A percentile compares a stretch with the other conserved stretches of the same genome.
phyloP scores from a whole-genome alignment of 2,329 filamentous ascomycete genomes.

The Nakataea oryzae region DNA sequence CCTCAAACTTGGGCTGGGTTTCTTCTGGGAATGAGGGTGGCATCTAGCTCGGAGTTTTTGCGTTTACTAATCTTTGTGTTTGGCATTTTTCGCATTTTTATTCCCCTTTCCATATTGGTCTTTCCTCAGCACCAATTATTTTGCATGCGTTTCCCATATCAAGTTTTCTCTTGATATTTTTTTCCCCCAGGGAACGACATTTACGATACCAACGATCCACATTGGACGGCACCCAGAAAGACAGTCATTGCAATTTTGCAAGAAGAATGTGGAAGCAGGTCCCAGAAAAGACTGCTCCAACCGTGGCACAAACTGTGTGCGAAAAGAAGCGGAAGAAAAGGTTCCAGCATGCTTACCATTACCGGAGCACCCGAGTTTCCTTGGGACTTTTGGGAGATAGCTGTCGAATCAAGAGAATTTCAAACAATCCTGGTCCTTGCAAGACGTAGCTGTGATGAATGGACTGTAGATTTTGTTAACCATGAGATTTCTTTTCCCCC shows the following conservation, averaged over 20 bases:
- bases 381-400: not conserved
- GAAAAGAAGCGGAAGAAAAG: not conserved
- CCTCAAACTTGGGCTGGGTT: conserved; percentile 8
- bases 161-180: conserved; percentile 1
- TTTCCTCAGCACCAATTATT: not conserved
- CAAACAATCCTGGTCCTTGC: not conserved
- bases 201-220: not conserved
- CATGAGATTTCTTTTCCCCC: too few relatives aligned
- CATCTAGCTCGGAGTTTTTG: not conserved
- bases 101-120: not conserved
- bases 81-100: not conserved
- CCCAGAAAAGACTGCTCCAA: not conserved
- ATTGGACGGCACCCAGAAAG: not conserved
- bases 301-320: not conserved
- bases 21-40: not conserved
- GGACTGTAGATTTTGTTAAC: too few relatives aligned
- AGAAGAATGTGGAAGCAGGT: not conserved
- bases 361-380: not conserved
- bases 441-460: not conserved
- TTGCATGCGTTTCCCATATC: not conserved
- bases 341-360: not conserved
- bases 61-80: too few relatives aligned
- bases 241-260: not conserved
- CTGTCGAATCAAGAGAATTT: not conserved
- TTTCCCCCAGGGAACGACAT: conserved; percentile 2